Evolutionary conservation across 805 yeast species (phyloP), one percentile per base, ranked within the genome.

Genomic region (Myxozyma vanderwaltii): DNA sequence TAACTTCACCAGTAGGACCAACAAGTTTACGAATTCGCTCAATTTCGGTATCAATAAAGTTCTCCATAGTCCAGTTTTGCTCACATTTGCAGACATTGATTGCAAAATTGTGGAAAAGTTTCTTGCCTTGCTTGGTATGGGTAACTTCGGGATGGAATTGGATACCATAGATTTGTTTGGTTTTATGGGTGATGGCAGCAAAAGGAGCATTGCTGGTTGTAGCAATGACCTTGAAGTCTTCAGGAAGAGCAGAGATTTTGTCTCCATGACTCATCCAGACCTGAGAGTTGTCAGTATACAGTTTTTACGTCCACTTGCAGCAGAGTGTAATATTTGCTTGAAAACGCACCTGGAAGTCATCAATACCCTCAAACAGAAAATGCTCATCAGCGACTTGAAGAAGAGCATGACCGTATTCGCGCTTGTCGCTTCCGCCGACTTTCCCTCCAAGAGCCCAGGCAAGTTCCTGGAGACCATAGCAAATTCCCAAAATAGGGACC

Each of bases 211-310:
- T 94, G 68, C 82, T 89, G 56, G 97, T 87, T 44, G 90, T 85
- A 56, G 97, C 99, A 63, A 91, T 90, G 61, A 88, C 83, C 74
- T 86, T 84, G 82, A 84, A 94, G 40, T 95, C 96, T 46, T 82
- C 81, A 70, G 99, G 99, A 68, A 94, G 82, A 54, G 92, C 88
- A 70, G 85, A 85, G 71, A 94, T 82, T 81, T 94, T 94, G 78
- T 94, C 99, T 72, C 96, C 96, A 76, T 94, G 99, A 50, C 98
- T 91, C 99, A 94, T 94, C 99, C 99, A 94, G 63, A 94, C 97
- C 75, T 87, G 43, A 3, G 13, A n/a, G 17, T 38, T n/a, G 13
- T 8, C 17, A 4, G 2, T 8, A n/a, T 13, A 2, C 43, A n/a
- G 43, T 38, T 15, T 2, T n/a, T 38, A 38, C 13, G 43, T 2